These are phyloP conservation scores for Claviceps africana DNA, from an alignment of 2,329 filamentous ascomycete species.

Conservation along the genomic window DNA sequence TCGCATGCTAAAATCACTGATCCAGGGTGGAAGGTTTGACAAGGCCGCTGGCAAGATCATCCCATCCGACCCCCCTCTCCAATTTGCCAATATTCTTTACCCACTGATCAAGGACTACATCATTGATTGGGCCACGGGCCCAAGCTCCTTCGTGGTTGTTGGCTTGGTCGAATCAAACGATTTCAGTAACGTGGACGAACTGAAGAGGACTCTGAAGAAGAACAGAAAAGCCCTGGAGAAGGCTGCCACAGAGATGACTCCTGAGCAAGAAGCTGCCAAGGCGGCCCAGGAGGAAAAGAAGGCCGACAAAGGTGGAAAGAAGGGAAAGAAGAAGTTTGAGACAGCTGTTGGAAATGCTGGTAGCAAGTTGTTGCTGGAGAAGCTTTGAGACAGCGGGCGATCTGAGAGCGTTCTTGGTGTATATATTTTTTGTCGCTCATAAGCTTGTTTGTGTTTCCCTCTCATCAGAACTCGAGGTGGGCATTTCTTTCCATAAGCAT, in stretches of 20 bases:
- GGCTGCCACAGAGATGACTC: slow-evolving; percentile 46
- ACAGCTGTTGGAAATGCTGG: slow-evolving; percentile 46
- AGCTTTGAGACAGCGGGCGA: slow-evolving; percentile 26
- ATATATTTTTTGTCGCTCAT: neutral
- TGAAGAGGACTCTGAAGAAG: slow-evolving; percentile 58
- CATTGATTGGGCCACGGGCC: slow-evolving; percentile 71
- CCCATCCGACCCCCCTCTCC: slow-evolving; percentile 59
- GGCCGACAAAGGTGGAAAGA: slow-evolving; percentile 28
- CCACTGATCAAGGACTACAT: slow-evolving; percentile 62
- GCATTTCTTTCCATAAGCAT: neutral
- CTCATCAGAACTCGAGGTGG: neutral
- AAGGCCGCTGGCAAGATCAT: slow-evolving; percentile 55
- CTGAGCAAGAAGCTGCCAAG: slow-evolving; percentile 36
- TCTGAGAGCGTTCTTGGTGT: neutral
- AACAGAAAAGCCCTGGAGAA: slow-evolving; percentile 57
- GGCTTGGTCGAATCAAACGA: slow-evolving; percentile 62
- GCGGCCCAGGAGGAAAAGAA: slow-evolving; percentile 33
- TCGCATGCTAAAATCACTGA: slow-evolving; percentile 80
- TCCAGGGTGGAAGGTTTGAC: slow-evolving; percentile 80
- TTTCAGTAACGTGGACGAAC: slow-evolving; percentile 51
- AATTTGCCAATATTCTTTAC: slow-evolving; percentile 74
- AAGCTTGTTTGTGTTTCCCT: neutral
- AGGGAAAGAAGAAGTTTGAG: slow-evolving; percentile 28
- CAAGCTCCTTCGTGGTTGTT: slow-evolving; percentile 76
- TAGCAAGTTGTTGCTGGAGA: slow-evolving; percentile 45